Base-by-base conservation (phyloP, 2,329 filamentous ascomycete species). In the Ceratocystis lukuohia region DNA sequence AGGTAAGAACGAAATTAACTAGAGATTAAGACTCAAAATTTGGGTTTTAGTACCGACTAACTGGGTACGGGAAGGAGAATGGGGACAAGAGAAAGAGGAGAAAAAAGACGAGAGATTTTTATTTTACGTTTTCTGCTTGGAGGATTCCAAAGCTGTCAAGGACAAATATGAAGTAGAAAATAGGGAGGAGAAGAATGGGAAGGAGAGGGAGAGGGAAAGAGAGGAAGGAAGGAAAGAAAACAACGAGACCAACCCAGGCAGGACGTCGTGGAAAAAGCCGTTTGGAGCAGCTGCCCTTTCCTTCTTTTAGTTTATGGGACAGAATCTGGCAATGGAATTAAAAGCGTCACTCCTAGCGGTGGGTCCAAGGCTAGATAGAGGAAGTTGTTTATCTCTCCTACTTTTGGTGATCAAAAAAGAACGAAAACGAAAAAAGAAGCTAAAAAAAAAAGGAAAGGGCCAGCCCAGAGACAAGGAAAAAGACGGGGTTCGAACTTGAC, bases 121-220 rank as follows among this genome's bases (percentile, higher is more conserved):
- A 12, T 56, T 59, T 59, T 57, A 50, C 22, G 22, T 53, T 53
- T 53, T 53, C 50, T 56, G 20, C 50, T 12, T 1, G 56, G 28
- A 37, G 56, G 28, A 59, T 59, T 59, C 33, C 56, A n/a, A 50
- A 59, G 56, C 56, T 59, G 12, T 15, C 61, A 53, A 66, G 25
- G 20, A 62, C 30, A 66, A 63, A 56, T 45, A 44, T 44, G 20
- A 59, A 63, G 45, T 30, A 56, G 48, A 25, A 25, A 53, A 25
- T 6, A 6, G 45, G 30, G 50, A 57, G 28, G 45, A 30, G 45
- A 20, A 65, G 17, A n/a, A 65, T 10, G 5, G 5, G 30, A 37
- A 57, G 22, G 5, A 22, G 30, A 37, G 44, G 22, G 12, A 30
- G 45, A 57, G 57, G 22, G 41, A 53, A 62, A 25, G 25, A 48